Evolutionary conservation across 1,284 basidiomycete species (phyloP), one percentile per base, ranked within the genome.

Genomic region (Waitea zeae): DNA sequence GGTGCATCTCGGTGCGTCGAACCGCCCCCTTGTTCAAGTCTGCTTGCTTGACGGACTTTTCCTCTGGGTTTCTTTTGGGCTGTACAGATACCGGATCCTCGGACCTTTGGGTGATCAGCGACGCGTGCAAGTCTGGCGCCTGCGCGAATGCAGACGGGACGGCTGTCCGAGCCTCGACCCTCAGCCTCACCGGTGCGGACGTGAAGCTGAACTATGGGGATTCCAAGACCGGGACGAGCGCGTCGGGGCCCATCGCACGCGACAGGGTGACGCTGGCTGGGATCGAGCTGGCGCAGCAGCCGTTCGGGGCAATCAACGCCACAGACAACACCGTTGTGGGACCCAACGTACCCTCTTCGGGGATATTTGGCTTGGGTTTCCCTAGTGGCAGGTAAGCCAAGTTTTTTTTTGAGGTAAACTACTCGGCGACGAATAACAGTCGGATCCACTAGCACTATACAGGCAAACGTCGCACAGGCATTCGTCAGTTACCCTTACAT

Each of bases 291-390:
- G 36, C 37, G 11, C 39, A 48, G 22, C 58, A 60, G 37, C 38
- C 49, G 2, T 52, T 58, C 20, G 55, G 48, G 4, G 54, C 56
- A 7, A 44, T 59, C 17, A 49, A 50, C 36, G 42, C 49, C 29
- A 60, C 58, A 1, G 46, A 57, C 37, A 58, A 52, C 39, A 46
- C 49, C 3, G 51, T 53, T 17, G 50, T 58, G n/a, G 41, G 44
- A 26, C 48, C 53, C 13, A 55, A 54, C 4, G 49, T 30, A 7
- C 11, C 50, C 20, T 52, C 54, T 14, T 57, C 28, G 12, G 35
- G 58, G 7, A 58, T 60, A n/a, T 48, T 60, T 13, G 58, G 58
- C 12, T 46, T 60, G 6, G 55, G 56, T 4, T 60, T 60, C 36
- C 54, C 56, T 4, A 43, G 49, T 11, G 47, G 47, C 29, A 57